These are phyloP conservation scores for Magnaporthales sp. DNA, from an alignment of 2,329 filamentous ascomycete species.

Conservation along the genomic window DNA sequence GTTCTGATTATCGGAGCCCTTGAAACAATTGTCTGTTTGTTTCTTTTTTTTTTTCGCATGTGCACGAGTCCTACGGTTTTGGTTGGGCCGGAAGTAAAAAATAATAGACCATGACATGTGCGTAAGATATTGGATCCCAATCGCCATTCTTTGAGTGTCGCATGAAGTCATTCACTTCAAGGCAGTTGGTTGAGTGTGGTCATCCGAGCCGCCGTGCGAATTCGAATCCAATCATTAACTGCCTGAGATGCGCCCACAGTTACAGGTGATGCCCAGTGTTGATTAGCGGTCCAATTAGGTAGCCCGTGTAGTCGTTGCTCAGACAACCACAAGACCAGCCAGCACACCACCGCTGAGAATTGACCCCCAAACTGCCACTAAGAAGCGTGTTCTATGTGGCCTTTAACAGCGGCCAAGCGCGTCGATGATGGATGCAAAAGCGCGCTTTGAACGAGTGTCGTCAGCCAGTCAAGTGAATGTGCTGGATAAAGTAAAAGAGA, in stretches of 20 bases:
- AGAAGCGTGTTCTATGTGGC: not conserved
- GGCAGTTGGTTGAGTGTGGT: too few relatives aligned
- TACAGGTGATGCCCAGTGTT: not conserved
- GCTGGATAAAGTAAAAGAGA: not conserved
- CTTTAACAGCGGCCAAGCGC: not conserved
- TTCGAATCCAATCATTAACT: not conserved
- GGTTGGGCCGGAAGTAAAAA: not conserved
- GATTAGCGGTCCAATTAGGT: not conserved
- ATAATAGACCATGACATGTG: too few relatives aligned
- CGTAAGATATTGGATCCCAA: too few relatives aligned
- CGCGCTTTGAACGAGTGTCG: not conserved
- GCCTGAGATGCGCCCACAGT: not conserved
- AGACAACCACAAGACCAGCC: slow-evolving; percentile 1
- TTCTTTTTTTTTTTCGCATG: not conserved
- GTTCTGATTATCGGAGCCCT: not conserved
- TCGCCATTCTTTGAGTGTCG: too few relatives aligned
- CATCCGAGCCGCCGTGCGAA: not conserved
- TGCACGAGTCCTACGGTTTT: not conserved
- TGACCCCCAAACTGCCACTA: not conserved
- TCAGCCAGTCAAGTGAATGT: too few relatives aligned
- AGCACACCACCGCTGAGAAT: not conserved
- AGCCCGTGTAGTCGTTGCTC: not conserved
- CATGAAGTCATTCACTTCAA: too few relatives aligned
- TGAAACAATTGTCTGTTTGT: too few relatives aligned
- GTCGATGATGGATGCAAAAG: not conserved